Evolutionary conservation across 306 rosid species (phyloP).

Genomic region (Arachis hypogaea): DNA sequence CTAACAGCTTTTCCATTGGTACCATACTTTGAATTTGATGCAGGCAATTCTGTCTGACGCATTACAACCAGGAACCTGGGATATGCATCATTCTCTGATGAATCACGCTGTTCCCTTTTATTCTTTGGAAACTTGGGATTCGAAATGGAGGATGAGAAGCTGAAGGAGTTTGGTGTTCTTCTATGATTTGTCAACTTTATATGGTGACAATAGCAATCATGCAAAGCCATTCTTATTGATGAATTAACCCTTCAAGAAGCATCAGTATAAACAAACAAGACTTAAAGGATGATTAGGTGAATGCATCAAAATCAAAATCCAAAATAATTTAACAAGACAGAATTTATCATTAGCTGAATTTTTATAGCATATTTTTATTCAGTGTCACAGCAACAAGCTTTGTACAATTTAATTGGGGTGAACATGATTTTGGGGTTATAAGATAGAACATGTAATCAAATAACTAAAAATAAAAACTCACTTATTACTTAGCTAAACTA

Average conservation of each 20-base stretch:
- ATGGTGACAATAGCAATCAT: conserved; percentile 57
- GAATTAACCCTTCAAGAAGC: conserved; percentile 39
- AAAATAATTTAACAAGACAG: too few relatives aligned
- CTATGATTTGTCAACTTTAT: conserved; percentile 50
- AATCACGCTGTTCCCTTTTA: conserved; percentile 38
- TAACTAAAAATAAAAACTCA: not conserved
- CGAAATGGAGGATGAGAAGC: conserved; percentile 69
- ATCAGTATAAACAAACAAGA: conserved; percentile 9
- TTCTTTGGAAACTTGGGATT: conserved; percentile 45
- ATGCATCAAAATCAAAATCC: not conserved
- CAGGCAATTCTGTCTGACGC: conserved; percentile 56
- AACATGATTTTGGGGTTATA: not conserved
- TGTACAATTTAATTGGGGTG: not conserved
- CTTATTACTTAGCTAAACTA: too few relatives aligned
- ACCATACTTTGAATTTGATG: conserved; percentile 57
- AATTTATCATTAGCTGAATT: too few relatives aligned
- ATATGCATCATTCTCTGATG: conserved; percentile 31
- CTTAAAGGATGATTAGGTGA: not conserved
- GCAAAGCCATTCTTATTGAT: conserved; percentile 72
- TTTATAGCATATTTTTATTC: too few relatives aligned
- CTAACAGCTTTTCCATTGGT: conserved; percentile 74
- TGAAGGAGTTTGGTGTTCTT: conserved; percentile 46
- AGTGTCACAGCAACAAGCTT: too few relatives aligned
- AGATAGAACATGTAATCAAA: not conserved
- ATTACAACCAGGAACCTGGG: conserved; percentile 53